Evolutionary conservation across 768 basidiomycete species (phyloP).

Genomic region (Cystofilobasidium macerans): DNA sequence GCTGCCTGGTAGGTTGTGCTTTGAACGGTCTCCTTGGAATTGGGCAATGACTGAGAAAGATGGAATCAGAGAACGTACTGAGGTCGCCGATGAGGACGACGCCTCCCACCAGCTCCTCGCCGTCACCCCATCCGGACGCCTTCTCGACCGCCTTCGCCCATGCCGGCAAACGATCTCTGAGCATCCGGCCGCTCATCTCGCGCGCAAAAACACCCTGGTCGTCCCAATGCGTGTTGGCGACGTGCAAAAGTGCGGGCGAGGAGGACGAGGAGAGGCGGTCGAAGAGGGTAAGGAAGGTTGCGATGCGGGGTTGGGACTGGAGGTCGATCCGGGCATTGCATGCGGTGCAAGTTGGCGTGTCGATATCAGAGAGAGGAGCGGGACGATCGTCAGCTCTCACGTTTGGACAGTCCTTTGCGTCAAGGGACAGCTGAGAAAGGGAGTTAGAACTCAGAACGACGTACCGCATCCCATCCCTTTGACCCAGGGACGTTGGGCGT

Average conservation of each 20-base stretch:
- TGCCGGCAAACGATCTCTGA: conserved; percentile 2
- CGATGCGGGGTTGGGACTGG: conserved; percentile 15
- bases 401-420: too few relatives aligned
- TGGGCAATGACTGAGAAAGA: too few relatives aligned
- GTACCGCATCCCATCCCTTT: conserved; percentile 24
- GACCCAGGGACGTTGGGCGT: conserved; percentile 7
- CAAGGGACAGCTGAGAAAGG: not conserved
- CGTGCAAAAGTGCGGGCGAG: conserved; percentile 6
- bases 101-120: conserved; percentile 4
- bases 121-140: conserved; percentile 1
- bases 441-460: not conserved
- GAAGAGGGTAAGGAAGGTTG: conserved; percentile 12
- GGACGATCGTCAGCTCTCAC: too few relatives aligned
- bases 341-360: not conserved
- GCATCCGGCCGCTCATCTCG: conserved; percentile 10
- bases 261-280: too few relatives aligned
- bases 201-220: conserved; percentile 16
- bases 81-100: conserved; percentile 22
- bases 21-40: not conserved
- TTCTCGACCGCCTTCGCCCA: conserved; percentile 8
- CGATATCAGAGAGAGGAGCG: not conserved
- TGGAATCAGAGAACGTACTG: not conserved
- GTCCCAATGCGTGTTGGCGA: conserved; percentile 26
- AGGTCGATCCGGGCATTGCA: too few relatives aligned
- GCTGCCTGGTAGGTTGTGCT: not conserved